Evolutionary conservation across 192 early-diverging fungal genomes (phyloP).

Genomic region (Coemansia reversa): DNA sequence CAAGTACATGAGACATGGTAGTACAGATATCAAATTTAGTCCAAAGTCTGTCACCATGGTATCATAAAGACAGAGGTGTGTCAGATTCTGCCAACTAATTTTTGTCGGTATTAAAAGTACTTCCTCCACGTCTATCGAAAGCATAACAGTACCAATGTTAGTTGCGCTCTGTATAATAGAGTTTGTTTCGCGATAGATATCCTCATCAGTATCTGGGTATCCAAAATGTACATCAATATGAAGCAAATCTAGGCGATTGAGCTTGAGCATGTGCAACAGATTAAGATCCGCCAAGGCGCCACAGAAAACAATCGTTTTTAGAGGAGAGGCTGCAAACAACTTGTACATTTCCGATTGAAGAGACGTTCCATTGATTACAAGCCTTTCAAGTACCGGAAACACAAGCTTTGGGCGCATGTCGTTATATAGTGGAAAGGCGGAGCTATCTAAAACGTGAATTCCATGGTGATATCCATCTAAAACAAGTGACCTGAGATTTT

Average conservation of each 20-base stretch:
- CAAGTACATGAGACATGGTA: background rate
- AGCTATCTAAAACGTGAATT: background rate
- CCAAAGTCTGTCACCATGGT: background rate
- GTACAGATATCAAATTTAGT: background rate
- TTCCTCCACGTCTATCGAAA: background rate
- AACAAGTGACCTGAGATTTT: background rate
- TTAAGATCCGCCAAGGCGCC: background rate
- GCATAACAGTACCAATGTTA: background rate
- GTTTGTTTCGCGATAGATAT: background rate
- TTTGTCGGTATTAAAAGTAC: background rate
- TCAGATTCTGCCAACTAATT: background rate
- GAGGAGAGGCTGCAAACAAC: background rate
- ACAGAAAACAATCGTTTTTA: background rate
- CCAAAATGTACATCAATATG: background rate
- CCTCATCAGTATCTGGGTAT: background rate
- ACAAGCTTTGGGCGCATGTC: background rate
- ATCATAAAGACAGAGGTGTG: background rate
- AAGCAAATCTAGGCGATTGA: background rate
- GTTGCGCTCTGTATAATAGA: background rate
- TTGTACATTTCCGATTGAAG: background rate
- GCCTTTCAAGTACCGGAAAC: background rate
- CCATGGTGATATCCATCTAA: background rate
- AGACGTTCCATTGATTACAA: background rate
- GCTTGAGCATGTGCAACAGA: background rate
- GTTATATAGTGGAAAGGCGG: background rate